Conservation (phyloP, 2,329 filamentous ascomycete genomes). For the Chrysosporium keratinophilum region DNA sequence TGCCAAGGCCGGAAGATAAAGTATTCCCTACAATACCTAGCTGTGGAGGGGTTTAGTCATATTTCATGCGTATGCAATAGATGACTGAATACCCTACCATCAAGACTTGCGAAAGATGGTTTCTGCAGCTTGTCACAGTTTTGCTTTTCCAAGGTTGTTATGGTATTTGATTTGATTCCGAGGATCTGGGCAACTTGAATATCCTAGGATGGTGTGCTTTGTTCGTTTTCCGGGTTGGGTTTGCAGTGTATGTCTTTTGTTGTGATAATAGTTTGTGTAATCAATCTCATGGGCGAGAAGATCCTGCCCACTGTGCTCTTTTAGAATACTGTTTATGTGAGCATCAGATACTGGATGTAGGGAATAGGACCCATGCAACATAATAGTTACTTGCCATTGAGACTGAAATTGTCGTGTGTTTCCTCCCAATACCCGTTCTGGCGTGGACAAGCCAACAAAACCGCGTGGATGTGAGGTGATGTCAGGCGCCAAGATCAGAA, state of each 20-base stretch:
- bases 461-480: not conserved
- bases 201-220: not conserved
- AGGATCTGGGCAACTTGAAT: not conserved
- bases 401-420: not conserved
- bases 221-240: not conserved
- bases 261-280: not conserved
- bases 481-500: slow-evolving; percentile 3
- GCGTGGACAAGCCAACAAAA: not conserved
- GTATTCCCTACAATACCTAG: too few species aligned
- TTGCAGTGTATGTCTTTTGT: not conserved
- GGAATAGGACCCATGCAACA: not conserved
- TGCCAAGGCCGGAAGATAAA: slow-evolving; percentile 47
- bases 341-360: not conserved
- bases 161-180: not conserved
- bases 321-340: not conserved
- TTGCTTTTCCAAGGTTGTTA: not conserved
- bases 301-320: not conserved
- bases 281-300: not conserved
- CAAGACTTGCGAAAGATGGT: not conserved
- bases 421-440: not conserved
- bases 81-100: slow-evolving; percentile 3
- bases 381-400: not conserved
- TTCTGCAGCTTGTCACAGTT: not conserved
- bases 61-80: slow-evolving; percentile 1
- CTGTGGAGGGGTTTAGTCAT: slow-evolving; percentile 2